Evolutionary conservation across 805 yeast species (phyloP).

Genomic region (Starmerella stigmatis): DNA sequence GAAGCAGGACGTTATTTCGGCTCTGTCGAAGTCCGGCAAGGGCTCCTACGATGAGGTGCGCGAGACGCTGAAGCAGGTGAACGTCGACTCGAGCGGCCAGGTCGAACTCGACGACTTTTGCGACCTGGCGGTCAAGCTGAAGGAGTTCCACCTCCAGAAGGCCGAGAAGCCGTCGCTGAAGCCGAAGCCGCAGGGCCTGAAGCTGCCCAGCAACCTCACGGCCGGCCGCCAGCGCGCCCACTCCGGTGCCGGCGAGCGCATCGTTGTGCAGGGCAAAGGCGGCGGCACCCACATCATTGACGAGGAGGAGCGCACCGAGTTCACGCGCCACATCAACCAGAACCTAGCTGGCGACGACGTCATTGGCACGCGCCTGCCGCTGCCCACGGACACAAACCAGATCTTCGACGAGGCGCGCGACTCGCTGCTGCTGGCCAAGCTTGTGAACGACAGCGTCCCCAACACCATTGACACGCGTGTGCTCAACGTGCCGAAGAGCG

Average conservation of each 20-base stretch:
- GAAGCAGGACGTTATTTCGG: slow-evolving; percentile 78
- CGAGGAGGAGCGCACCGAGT: slow-evolving; percentile 92
- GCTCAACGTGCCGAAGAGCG: slow-evolving; percentile 72
- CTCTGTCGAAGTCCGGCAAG: slow-evolving; percentile 65
- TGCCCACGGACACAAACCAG: slow-evolving; percentile 89
- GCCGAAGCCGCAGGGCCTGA: slow-evolving; percentile 25
- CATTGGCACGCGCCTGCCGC: slow-evolving; percentile 74
- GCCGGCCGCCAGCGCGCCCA: slow-evolving; percentile 25
- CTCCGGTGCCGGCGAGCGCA: slow-evolving; percentile 35
- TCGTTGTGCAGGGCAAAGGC: slow-evolving; percentile 76
- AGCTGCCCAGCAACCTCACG: slow-evolving; percentile 21
- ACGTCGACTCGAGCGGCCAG: slow-evolving; percentile 92
- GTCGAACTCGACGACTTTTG: slow-evolving; percentile 95
- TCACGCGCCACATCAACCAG: slow-evolving; percentile 89
- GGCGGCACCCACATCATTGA: slow-evolving; percentile 94
- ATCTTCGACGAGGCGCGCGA: slow-evolving; percentile 94
- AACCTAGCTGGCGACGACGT: slow-evolving; percentile 83
- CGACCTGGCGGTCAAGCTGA: slow-evolving; percentile 67
- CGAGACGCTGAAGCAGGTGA: slow-evolving; percentile 80
- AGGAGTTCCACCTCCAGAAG: slow-evolving; percentile 34
- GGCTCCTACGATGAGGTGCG: slow-evolving; percentile 86
- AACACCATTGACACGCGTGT: slow-evolving; percentile 98
- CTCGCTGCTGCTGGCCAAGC: slow-evolving; percentile 82
- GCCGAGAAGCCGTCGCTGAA: slow-evolving; percentile 16
- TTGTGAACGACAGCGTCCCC: slow-evolving; percentile 95